Percentiles rank a stretch among this genome's conserved stretches.
These are phyloP conservation scores for Gossypium longicalyx DNA, from an alignment of 345 rosid genomes.

Conservation along the genomic window DNA sequence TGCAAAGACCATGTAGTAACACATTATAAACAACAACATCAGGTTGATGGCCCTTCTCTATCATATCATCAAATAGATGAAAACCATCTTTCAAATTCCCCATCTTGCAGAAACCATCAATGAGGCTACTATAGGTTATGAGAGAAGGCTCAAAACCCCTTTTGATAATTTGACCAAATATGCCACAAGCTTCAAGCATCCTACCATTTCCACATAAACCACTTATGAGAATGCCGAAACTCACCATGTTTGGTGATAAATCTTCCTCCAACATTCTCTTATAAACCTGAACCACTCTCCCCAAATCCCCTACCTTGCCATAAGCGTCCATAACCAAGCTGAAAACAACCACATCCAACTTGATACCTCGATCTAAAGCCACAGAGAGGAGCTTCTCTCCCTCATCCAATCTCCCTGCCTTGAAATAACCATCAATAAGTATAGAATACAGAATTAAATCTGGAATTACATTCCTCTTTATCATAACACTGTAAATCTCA, in stretches of 20 bases:
- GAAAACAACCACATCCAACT: constrained; percentile 42
- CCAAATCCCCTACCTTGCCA: constrained; percentile 32
- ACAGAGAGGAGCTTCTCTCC: constrained; percentile 34
- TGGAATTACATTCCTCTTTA: constrained; percentile 28
- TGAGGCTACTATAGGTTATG: constrained; percentile 41
- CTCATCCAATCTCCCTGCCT: constrained; percentile 39
- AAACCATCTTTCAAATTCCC: constrained; percentile 40
- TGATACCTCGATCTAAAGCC: constrained; percentile 31
- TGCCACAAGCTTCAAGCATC: constrained; percentile 40
- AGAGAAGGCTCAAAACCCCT: constrained; percentile 38
- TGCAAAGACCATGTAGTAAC: constrained; percentile 47
- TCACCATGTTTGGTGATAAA: constrained; percentile 39
- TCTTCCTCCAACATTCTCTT: constrained; percentile 39
- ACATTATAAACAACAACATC: constrained; percentile 34
- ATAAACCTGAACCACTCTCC: constrained; percentile 27
- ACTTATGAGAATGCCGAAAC: constrained; percentile 41
- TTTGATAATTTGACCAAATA: constrained; percentile 41
- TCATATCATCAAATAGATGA: constrained; percentile 31
- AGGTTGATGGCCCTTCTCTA: constrained; percentile 26
- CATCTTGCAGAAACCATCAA: constrained; percentile 43
- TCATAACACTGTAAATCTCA: constrained; percentile 29
- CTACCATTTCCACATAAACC: constrained; percentile 39
- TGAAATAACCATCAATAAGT: constrained; percentile 44
- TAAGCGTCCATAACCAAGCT: constrained; percentile 40
- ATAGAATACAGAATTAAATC: constrained; percentile 41